Percentiles rank a stretch among this genome's conserved stretches.
These are phyloP conservation scores for Lachancea cidri DNA, from an alignment of 805 yeast species.

Conservation along the genomic window DNA sequence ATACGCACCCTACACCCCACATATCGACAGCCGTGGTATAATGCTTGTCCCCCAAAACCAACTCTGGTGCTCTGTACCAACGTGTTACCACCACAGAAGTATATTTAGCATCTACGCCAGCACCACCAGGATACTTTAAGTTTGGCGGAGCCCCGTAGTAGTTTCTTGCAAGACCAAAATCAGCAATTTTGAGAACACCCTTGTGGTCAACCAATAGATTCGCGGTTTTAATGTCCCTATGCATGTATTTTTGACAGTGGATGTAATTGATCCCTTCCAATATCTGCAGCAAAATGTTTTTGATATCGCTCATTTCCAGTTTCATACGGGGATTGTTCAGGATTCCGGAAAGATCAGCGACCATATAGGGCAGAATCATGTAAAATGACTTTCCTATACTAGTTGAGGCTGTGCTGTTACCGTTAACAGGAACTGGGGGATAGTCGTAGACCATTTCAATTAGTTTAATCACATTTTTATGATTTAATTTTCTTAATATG, in stretches of 20 bases:
- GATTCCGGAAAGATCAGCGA: conserved; percentile 85
- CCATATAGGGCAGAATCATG: conserved; percentile 91
- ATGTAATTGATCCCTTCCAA: conserved; percentile 76
- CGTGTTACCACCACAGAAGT: conserved; percentile 85
- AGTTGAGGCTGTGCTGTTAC: conserved; percentile 15
- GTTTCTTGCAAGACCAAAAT: conserved; percentile 86
- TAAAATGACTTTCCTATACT: conserved; percentile 45
- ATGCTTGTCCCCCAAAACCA: conserved; percentile 74
- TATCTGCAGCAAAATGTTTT: conserved; percentile 75
- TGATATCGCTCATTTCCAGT: conserved; percentile 63
- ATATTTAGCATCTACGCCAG: conserved; percentile 38
- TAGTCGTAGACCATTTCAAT: conserved; percentile 69
- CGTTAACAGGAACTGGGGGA: conserved; percentile 23
- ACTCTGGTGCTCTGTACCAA: conserved; percentile 97
- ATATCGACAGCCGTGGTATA: conserved; percentile 94
- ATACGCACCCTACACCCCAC: conserved; percentile 97
- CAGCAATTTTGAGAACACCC: conserved; percentile 86
- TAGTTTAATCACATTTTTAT: conserved; percentile 69
- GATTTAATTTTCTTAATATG: conserved; percentile 64
- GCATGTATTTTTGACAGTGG: conserved; percentile 53
- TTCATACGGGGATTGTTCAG: conserved; percentile 69
- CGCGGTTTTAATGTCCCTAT: conserved; percentile 96
- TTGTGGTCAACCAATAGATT: conserved; percentile 72
- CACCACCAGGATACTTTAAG: conserved; percentile 40
- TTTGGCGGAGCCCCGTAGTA: conserved; percentile 61